Evolutionary conservation across 345 rosid genomes (phyloP), one percentile per base, ranked within the genome.

Genomic region (Euphorbia pulcherrima): DNA sequence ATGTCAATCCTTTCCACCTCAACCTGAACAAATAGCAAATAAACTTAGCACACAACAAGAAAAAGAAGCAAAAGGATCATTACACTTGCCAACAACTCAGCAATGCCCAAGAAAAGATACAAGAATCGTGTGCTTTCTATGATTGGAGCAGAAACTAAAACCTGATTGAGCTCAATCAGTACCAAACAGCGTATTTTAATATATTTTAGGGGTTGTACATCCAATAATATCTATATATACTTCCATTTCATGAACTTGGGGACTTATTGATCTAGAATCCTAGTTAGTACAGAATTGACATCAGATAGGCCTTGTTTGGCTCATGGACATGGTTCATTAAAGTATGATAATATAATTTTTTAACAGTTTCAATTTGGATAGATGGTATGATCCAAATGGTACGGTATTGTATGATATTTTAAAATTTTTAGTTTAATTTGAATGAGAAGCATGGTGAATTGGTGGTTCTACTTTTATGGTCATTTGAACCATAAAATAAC

Each of bases 1-100:
- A 89, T 81, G 75, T 92, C 92, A 70, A 92, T 89, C 70, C 80
- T 80, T 72, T 92, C 97, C 72, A 89, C 94, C 75, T 88, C 89
- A 68, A 89, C 92, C 97, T 85, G 74, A 13, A 62, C 39, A 73
- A 56, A 35, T 12, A 21, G 52, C 33, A 46, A 62, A 50, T 14
- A 61, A 50, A 35, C 46, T 4, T 17, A 21, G 50, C 35, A 18
- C 23, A 65, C 63, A 60, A 69, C 23, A 52, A 67, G 41, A 44
- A 66, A 65, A 5, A 17, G 2, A 52, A 29, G 27, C 17, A 14
- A 29, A 40, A 41, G 23, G 18, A 23, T 39, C 6, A 30, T 12
- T 2, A 40, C 66, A 47, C 55, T 46, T 58, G n/a, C 18, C 40
- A 62, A 41, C 63, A 48, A 10, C 28, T 48, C 12, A 30, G 28